A percentile compares a stretch with the other conserved stretches of the same genome.
These are phyloP conservation scores for Volutella citrinella DNA, from an alignment of 2,329 filamentous ascomycete species.

Conservation along the genomic window DNA sequence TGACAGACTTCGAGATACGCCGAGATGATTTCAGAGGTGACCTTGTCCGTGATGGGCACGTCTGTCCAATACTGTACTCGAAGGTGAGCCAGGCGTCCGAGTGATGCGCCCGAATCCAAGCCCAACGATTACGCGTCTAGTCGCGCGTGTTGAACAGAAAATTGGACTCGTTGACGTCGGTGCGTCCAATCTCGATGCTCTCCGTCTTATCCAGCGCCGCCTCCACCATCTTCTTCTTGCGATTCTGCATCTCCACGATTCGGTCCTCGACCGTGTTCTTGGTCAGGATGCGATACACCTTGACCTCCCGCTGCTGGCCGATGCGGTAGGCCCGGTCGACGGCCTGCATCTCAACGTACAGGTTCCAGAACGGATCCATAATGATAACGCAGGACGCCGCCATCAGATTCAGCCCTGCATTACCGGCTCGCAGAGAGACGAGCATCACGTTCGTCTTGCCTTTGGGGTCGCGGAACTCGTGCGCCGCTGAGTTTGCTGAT, in stretches of 20 bases:
- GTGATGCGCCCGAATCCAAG: too few relatives aligned
- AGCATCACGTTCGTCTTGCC: slow-evolving; percentile 73
- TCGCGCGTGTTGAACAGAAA: slow-evolving; percentile 56
- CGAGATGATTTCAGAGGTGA: too few relatives aligned
- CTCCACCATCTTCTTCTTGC: slow-evolving; percentile 74
- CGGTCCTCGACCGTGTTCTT: slow-evolving; percentile 81
- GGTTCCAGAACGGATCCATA: slow-evolving; percentile 93
- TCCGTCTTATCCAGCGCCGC: slow-evolving; percentile 76
- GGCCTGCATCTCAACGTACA: slow-evolving; percentile 88
- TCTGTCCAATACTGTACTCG: too few relatives aligned
- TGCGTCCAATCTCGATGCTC: slow-evolving; percentile 61
- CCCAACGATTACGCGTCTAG: too few relatives aligned
- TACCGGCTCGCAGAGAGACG: slow-evolving; percentile 77
- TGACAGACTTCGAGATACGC: too few relatives aligned
- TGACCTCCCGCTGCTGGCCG: slow-evolving; percentile 70
- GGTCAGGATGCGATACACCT: slow-evolving; percentile 77
- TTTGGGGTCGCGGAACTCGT: slow-evolving; percentile 61
- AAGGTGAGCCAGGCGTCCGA: too few relatives aligned
- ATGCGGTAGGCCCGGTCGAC: slow-evolving; percentile 88
- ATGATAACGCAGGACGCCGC: slow-evolving; percentile 83
- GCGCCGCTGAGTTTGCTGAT: slow-evolving; percentile 64
- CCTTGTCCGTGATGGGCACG: too few relatives aligned
- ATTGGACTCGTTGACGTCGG: slow-evolving; percentile 64
- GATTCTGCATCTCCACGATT: slow-evolving; percentile 74
- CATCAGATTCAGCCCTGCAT: slow-evolving; percentile 81